These are phyloP conservation scores for Ceratocystiopsis sp. DNA, from an alignment of 2,329 filamentous ascomycete species.

Conservation along the genomic window DNA sequence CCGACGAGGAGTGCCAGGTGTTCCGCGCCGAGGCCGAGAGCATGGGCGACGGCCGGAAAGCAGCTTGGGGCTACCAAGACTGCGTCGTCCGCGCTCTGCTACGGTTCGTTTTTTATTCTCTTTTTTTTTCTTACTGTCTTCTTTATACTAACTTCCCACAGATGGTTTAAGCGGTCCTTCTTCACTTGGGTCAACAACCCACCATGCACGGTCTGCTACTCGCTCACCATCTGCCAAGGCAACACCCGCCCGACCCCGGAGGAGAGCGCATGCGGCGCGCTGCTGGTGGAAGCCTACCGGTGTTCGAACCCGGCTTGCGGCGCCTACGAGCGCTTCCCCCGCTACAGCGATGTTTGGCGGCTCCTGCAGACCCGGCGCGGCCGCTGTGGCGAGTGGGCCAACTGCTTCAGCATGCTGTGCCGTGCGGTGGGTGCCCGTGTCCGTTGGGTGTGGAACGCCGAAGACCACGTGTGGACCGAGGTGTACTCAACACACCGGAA, in stretches of 20 bases:
- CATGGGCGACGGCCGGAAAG: slow-evolving; percentile 60
- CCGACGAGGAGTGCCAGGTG: slow-evolving; percentile 83
- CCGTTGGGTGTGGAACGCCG: slow-evolving; percentile 95
- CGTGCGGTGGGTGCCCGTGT: slow-evolving; percentile 79
- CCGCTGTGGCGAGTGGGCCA: slow-evolving; percentile 88
- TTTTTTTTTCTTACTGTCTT: not conserved
- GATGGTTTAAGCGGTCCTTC: slow-evolving; percentile 92
- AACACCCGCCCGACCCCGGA: slow-evolving; percentile 75
- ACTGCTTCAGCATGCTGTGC: slow-evolving; percentile 98
- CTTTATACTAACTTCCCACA: slow-evolving; percentile 17
- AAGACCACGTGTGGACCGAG: slow-evolving; percentile 96
- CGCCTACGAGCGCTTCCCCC: slow-evolving; percentile 67
- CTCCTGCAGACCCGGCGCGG: slow-evolving; percentile 74
- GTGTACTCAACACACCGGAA: slow-evolving; percentile 88
- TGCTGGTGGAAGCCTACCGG: slow-evolving; percentile 75
- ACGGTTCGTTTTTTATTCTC: slow-evolving; percentile 35
- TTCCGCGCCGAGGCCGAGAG: slow-evolving; percentile 76
- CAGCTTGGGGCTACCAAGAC: slow-evolving; percentile 95
- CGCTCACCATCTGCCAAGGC: slow-evolving; percentile 67
- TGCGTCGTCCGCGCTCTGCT: slow-evolving; percentile 82
- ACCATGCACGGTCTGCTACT: slow-evolving; percentile 62
- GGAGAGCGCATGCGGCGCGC: slow-evolving; percentile 74
- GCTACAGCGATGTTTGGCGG: slow-evolving; percentile 91
- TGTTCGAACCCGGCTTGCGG: slow-evolving; percentile 65
- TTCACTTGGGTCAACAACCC: slow-evolving; percentile 97